phyloP scores from a whole-genome alignment of 768 basidiomycete genomes.

The Pisolithus orientalis region DNA sequence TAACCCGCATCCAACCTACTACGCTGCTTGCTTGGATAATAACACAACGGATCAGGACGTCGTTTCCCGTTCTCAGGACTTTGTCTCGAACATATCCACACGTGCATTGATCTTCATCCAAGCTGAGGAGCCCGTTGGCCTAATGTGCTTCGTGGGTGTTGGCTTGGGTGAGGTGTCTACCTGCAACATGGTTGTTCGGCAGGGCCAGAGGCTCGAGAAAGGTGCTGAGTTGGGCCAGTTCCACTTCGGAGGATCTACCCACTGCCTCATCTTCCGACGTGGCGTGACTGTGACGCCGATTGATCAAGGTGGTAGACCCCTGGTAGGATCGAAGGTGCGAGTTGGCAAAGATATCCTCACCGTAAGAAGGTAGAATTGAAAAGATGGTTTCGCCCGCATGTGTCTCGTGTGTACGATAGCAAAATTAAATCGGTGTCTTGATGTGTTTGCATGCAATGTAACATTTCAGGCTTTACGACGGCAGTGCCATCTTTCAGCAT shows the following conservation, averaged over 20 bases:
- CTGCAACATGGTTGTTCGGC: slow-evolving; percentile 22
- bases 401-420: too few species aligned
- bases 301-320: too few species aligned
- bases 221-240: slow-evolving; percentile 48
- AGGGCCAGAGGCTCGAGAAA: slow-evolving; percentile 36
- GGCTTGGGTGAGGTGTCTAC: slow-evolving; percentile 6
- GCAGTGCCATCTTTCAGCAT: slow-evolving; percentile 53
- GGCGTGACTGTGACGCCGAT: background rate
- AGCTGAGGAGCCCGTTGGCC: too few species aligned
- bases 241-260: slow-evolving; percentile 52
- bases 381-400: too few species aligned
- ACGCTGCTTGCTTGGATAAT: slow-evolving; percentile 29
- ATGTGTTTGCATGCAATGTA: slow-evolving; percentile 40
- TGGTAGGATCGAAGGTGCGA: too few species aligned
- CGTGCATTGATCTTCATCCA: too few species aligned
- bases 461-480: slow-evolving; percentile 44
- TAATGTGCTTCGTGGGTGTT: too few species aligned
- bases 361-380: too few species aligned
- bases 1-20: slow-evolving; percentile 26
- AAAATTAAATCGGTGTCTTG: too few species aligned
- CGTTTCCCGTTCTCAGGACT: slow-evolving; percentile 2
- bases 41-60: slow-evolving; percentile 16
- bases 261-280: slow-evolving; percentile 35
- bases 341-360: too few species aligned
- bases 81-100: too few species aligned